Evolutionary conservation across 2,329 filamentous ascomycete species (phyloP).

Genomic region (Cercospora nicotianae): DNA sequence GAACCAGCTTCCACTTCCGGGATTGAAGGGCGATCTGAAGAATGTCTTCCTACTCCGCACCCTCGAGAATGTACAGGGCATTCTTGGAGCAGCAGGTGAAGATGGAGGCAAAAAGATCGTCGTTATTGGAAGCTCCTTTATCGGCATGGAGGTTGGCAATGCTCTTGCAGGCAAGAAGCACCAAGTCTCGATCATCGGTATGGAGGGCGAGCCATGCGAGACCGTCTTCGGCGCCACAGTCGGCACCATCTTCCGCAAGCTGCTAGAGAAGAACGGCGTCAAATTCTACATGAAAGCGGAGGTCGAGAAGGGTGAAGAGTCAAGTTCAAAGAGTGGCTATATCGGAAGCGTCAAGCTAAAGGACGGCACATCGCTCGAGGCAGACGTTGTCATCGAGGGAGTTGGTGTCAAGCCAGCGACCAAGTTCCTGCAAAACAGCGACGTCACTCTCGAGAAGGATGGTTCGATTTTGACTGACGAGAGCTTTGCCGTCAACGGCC

Average conservation of each 20-base stretch:
- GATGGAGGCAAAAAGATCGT: conserved; percentile 88
- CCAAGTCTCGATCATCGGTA: conserved; percentile 80
- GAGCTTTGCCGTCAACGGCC: conserved; percentile 70
- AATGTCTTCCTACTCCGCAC: conserved; percentile 86
- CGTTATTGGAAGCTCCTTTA: conserved; percentile 89
- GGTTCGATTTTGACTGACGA: conserved; percentile 83
- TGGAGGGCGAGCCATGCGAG: conserved; percentile 82
- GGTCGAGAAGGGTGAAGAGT: conserved; percentile 80
- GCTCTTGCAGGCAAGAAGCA: conserved; percentile 74
- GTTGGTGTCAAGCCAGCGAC: conserved; percentile 87
- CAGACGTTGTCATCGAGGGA: conserved; percentile 87
- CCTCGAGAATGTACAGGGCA: conserved; percentile 73
- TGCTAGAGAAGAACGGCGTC: conserved; percentile 80
- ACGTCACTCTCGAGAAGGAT: conserved; percentile 72
- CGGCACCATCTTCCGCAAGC: conserved; percentile 74
- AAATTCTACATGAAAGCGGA: conserved; percentile 81
- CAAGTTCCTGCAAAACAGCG: conserved; percentile 74
- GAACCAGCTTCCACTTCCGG: conserved; percentile 71
- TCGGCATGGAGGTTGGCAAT: conserved; percentile 96
- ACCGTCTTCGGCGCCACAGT: conserved; percentile 80
- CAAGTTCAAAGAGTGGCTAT: conserved; percentile 63
- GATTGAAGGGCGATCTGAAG: conserved; percentile 74
- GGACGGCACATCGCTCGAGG: conserved; percentile 79
- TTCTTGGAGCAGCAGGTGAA: conserved; percentile 73
- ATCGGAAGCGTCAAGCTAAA: conserved; percentile 82